Percentiles rank a stretch among this genome's conserved stretches.
Evolutionary conservation across 1,139 yeast genomes (phyloP).

Genomic region (Candida sp.): DNA sequence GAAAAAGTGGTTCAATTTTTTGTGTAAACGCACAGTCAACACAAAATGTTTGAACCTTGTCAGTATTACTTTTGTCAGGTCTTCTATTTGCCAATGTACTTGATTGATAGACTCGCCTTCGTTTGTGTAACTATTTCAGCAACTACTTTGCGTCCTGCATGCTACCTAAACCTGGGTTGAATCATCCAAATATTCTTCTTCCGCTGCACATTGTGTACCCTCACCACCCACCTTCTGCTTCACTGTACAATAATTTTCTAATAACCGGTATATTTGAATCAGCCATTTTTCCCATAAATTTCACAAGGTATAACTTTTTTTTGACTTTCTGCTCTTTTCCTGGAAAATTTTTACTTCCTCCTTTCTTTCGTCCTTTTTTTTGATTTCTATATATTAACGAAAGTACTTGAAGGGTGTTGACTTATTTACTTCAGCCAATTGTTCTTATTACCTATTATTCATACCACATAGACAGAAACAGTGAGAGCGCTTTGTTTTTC

Average conservation of each 20-base stretch:
- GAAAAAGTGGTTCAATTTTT: slow-evolving; percentile 1
- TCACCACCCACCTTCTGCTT: background rate
- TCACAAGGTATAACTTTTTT: slow-evolving; percentile 1
- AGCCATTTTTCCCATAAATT: slow-evolving; percentile 1
- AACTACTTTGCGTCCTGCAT: too few species aligned
- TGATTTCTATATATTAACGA: background rate
- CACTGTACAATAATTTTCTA: background rate
- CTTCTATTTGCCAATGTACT: too few species aligned
- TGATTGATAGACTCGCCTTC: too few species aligned
- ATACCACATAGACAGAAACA: background rate
- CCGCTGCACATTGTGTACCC: too few species aligned
- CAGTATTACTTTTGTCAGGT: too few species aligned
- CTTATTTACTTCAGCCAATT: background rate
- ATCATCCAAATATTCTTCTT: too few species aligned
- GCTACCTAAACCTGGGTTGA: too few species aligned
- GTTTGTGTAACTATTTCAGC: too few species aligned
- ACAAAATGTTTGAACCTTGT: slow-evolving; percentile 1
- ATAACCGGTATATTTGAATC: background rate
- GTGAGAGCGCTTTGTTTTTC: background rate
- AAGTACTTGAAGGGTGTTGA: background rate
- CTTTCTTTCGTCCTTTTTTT: background rate
- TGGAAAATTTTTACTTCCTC: background rate
- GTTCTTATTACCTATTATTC: background rate
- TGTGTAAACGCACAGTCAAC: background rate
- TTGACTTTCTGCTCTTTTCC: background rate